Base-by-base conservation (phyloP, 1,284 basidiomycete species). In the Cryptococcus maquisensis region DNA sequence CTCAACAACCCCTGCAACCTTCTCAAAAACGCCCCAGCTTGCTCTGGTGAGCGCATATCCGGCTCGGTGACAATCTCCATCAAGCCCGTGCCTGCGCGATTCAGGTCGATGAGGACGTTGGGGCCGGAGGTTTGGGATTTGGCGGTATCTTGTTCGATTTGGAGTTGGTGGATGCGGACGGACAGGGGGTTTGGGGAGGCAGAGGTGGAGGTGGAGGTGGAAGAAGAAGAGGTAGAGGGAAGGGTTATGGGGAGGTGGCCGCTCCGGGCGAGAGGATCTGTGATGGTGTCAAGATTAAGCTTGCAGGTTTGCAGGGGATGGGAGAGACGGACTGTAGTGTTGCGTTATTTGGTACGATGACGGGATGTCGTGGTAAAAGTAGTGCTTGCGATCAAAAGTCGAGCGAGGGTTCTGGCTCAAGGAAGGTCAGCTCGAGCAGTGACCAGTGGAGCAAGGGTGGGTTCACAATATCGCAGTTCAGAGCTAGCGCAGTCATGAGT, bases 141-240 rank as follows among this genome's bases (percentile, higher is more conserved):
- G 3, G 90, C 95, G 0, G 95, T 98, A 71, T 98, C 96, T 88
- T 98, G 95, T 75, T 98, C 95, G 1, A 98, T 81, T 70, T 99
- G 96, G 26, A 99, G 84, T 74, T 98, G 96, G 56, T 90, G 86
- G 52, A 99, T 90, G 12, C 89, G 80, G 16, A 98, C 86, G 42
- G 59, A 57, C 35, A 73, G 62, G 2, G 56, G 41, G n/a, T 78
- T 15, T 71, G 73, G 38, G 73, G 79, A 16, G 74, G 76, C 41
- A 43, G 69, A 47, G 54, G 73, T 63, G 55, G 65, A 64, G 58
- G 64, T 18, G 51, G n/a, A n/a, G n/a, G n/a, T n/a, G n/a, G n/a
- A n/a, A n/a, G n/a, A n/a, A n/a, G n/a, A n/a, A n/a, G n/a, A n/a
- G n/a, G n/a, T n/a, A n/a, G n/a, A n/a, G n/a, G n/a, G n/a, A n/a